Conservation (phyloP, 1,139 yeast species). For the Yamadazyma triangularis region DNA sequence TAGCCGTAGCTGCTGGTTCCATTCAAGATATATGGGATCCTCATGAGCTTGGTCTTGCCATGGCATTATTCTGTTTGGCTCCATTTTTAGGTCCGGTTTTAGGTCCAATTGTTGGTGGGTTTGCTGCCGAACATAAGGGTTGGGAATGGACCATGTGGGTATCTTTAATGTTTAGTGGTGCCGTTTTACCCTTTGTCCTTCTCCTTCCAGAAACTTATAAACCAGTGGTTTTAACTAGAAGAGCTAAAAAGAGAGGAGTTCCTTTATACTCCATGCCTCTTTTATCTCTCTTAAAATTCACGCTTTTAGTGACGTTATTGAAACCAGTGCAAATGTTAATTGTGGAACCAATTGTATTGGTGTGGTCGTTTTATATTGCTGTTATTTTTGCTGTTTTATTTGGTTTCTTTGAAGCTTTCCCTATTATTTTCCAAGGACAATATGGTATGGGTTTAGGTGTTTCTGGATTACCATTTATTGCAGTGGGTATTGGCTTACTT, state of each 20-base stretch:
- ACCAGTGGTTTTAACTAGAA: conserved; percentile 48
- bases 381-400: conserved; percentile 72
- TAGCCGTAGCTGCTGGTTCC: conserved; percentile 85
- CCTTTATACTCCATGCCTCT: conserved; percentile 31
- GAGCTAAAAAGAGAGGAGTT: conserved; percentile 59
- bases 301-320: conserved; percentile 36
- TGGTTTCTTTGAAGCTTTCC: conserved; percentile 76
- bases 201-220: conserved; percentile 70
- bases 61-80: conserved; percentile 65
- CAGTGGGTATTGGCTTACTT: conserved; percentile 63
- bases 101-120: conserved; percentile 82
- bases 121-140: conserved; percentile 60
- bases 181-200: conserved; percentile 52
- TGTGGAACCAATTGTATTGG: conserved; percentile 65
- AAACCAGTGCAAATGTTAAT: conserved; percentile 63
- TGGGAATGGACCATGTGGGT: conserved; percentile 84
- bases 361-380: conserved; percentile 63
- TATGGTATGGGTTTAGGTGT: conserved; percentile 56
- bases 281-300: conserved; percentile 10
- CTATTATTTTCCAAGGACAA: conserved; percentile 62
- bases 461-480: conserved; percentile 65
- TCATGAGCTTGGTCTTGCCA: conserved; percentile 59
- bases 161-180: conserved; percentile 66
- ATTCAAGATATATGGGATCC: conserved; percentile 64
- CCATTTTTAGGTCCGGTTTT: conserved; percentile 79